These are phyloP conservation scores for Phylloporus rhodoxanthus DNA, from an alignment of 768 basidiomycete genomes.

Conservation along the genomic window DNA sequence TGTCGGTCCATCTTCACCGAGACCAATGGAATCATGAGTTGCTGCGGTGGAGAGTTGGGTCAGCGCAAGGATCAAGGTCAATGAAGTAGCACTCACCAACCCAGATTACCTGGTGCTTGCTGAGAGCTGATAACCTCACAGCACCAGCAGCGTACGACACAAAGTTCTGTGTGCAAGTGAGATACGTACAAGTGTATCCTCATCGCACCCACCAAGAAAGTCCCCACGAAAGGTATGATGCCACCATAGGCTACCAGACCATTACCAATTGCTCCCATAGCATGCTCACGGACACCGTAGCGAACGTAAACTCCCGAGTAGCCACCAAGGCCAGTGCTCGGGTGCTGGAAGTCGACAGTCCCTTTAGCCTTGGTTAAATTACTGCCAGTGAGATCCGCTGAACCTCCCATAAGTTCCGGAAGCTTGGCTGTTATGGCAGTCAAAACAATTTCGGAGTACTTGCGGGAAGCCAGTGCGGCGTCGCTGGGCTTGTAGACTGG, in stretches of 20 bases:
- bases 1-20: conserved; percentile 91
- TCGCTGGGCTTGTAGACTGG: conserved; percentile 83
- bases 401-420: conserved; percentile 85
- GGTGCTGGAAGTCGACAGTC: conserved; percentile 88
- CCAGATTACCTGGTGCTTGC: conserved; percentile 88
- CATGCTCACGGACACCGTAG: conserved; percentile 97
- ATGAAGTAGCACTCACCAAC: conserved; percentile 52
- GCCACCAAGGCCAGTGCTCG: conserved; percentile 73
- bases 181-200: not conserved
- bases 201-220: conserved; percentile 67
- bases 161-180: conserved; percentile 58
- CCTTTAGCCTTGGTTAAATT: conserved; percentile 86
- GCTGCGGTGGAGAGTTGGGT: conserved; percentile 37
- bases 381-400: conserved; percentile 87
- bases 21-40: conserved; percentile 92
- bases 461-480: conserved; percentile 84
- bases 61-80: not conserved
- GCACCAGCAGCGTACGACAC: conserved; percentile 92
- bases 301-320: conserved; percentile 90
- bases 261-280: conserved; percentile 93
- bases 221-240: conserved; percentile 85
- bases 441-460: conserved; percentile 86
- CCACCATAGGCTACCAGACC: conserved; percentile 87
- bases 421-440: conserved; percentile 66
- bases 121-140: conserved; percentile 84